A percentile compares a stretch with the other conserved stretches of the same genome.
These are phyloP conservation scores for Aeminium ludgeri DNA, from an alignment of 495 filamentous ascomycete species.

Conservation along the genomic window DNA sequence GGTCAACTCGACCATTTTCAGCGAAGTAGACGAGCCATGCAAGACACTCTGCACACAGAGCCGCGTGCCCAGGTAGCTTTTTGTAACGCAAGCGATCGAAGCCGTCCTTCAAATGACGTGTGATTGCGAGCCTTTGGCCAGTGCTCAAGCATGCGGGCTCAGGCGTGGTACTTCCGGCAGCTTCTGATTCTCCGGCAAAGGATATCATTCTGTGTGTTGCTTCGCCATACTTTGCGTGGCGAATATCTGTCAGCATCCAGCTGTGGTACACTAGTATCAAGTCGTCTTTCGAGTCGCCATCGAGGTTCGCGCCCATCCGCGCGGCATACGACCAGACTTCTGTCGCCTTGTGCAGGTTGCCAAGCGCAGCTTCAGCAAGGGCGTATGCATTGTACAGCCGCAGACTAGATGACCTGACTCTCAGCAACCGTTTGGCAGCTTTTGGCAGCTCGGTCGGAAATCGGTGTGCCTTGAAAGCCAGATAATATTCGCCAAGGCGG, in stretches of 20 bases:
- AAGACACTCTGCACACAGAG: constrained; percentile 11
- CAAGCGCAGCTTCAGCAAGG: constrained; percentile 46
- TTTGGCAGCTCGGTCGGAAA: constrained; percentile 30
- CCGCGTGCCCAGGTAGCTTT: constrained; percentile 1
- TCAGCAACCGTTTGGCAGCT: constrained; percentile 54
- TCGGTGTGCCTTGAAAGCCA: constrained; percentile 51
- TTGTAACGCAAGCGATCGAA: constrained; percentile 4
- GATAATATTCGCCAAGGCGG: constrained; percentile 47
- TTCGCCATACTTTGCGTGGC: constrained; percentile 27
- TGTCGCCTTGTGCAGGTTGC: constrained; percentile 36
- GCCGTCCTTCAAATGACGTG: constrained; percentile 19
- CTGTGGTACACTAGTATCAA: constrained; percentile 45
- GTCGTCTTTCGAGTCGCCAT: constrained; percentile 26
- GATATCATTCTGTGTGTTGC: constrained; percentile 34
- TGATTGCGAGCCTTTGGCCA: constrained; percentile 9
- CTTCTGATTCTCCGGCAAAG: constrained; percentile 23
- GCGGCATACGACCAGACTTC: constrained; percentile 52
- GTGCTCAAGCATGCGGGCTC: not conserved
- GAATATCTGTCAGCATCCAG: constrained; percentile 56
- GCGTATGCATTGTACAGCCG: constrained; percentile 66
- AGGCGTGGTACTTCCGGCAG: not conserved
- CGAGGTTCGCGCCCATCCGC: constrained; percentile 33
- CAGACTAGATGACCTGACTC: constrained; percentile 44
- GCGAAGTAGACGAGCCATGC: constrained; percentile 11
- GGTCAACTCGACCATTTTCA: not conserved